Conservation (phyloP, 495 filamentous ascomycete genomes). For the Cenococcum geophilum region DNA sequence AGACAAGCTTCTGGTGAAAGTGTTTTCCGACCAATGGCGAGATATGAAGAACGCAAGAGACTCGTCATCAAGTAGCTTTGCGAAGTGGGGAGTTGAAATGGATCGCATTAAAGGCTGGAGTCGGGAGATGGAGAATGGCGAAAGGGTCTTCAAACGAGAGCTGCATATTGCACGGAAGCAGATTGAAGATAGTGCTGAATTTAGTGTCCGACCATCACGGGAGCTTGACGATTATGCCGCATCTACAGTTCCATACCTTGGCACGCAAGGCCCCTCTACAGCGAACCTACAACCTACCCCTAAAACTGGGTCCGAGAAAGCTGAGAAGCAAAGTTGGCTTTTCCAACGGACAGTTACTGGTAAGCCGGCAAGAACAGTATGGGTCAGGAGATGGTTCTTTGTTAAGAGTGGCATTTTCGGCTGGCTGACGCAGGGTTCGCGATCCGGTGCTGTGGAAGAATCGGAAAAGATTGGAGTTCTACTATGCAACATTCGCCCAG, state of each 20-base stretch:
- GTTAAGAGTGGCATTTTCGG: conserved; percentile 93
- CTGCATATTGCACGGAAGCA: conserved; percentile 70
- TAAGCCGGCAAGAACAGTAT: conserved; percentile 79
- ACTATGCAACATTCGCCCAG: conserved; percentile 84
- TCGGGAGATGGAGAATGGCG: conserved; percentile 81
- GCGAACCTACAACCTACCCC: conserved; percentile 44
- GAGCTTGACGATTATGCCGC: conserved; percentile 90
- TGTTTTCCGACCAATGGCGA: conserved; percentile 80
- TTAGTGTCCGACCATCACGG: conserved; percentile 67
- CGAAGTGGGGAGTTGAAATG: conserved; percentile 67
- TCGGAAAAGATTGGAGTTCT: conserved; percentile 94
- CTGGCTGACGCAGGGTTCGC: conserved; percentile 80
- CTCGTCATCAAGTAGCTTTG: conserved; percentile 49
- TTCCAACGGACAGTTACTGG: conserved; percentile 75
- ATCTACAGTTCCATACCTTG: conserved; percentile 78
- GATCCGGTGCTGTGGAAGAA: conserved; percentile 83
- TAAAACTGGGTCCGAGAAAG: conserved; percentile 36
- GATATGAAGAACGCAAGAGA: conserved; percentile 68
- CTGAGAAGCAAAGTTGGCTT: conserved; percentile 93
- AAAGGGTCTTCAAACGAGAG: conserved; percentile 71
- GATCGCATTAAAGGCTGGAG: conserved; percentile 88
- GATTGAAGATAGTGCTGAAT: conserved; percentile 72
- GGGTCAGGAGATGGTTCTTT: conserved; percentile 92
- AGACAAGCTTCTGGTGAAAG: conserved; percentile 75
- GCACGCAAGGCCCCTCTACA: conserved; percentile 61